These are phyloP conservation scores for Exophiala alcalophila DNA, from an alignment of 2,329 filamentous ascomycete species.

Conservation along the genomic window DNA sequence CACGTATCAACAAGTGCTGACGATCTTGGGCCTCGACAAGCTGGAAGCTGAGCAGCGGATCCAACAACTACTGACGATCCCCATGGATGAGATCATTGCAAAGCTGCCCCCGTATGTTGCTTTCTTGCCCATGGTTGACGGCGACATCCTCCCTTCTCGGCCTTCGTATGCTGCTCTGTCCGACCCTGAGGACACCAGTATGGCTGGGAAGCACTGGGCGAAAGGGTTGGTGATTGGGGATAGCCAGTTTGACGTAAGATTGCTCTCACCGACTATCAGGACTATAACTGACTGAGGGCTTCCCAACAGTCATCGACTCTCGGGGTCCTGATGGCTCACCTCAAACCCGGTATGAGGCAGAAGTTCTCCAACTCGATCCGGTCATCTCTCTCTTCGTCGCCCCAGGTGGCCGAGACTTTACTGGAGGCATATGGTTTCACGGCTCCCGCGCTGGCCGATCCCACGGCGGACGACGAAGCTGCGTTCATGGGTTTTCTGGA, in stretches of 20 bases:
- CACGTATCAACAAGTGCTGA: constrained; percentile 42
- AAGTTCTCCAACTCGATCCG: constrained; percentile 19
- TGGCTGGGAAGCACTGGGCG: constrained; percentile 47
- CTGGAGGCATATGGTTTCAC: constrained; percentile 43
- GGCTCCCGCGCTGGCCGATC: constrained; percentile 25
- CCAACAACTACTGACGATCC: constrained; percentile 40
- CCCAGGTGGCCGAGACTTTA: constrained; percentile 31
- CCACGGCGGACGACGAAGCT: constrained; percentile 37
- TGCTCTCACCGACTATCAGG: not conserved
- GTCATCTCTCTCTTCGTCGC: constrained; percentile 25
- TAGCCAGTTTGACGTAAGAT: constrained; percentile 46
- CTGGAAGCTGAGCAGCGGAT: constrained; percentile 40
- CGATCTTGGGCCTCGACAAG: constrained; percentile 40
- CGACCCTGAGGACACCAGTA: constrained; percentile 30
- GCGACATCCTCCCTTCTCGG: constrained; percentile 38
- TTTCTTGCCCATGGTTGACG: constrained; percentile 43
- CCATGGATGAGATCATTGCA: constrained; percentile 42
- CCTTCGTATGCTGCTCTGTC: constrained; percentile 27
- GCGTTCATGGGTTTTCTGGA: constrained; percentile 43
- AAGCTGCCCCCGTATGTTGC: constrained; percentile 39
- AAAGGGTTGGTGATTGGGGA: constrained; percentile 49
- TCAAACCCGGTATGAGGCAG: constrained; percentile 16
- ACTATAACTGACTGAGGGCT: not conserved
- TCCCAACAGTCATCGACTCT: constrained; percentile 14
- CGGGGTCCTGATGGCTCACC: constrained; percentile 16